Conservation (phyloP, 345 rosid species). For the Trapa incisa region DNA sequence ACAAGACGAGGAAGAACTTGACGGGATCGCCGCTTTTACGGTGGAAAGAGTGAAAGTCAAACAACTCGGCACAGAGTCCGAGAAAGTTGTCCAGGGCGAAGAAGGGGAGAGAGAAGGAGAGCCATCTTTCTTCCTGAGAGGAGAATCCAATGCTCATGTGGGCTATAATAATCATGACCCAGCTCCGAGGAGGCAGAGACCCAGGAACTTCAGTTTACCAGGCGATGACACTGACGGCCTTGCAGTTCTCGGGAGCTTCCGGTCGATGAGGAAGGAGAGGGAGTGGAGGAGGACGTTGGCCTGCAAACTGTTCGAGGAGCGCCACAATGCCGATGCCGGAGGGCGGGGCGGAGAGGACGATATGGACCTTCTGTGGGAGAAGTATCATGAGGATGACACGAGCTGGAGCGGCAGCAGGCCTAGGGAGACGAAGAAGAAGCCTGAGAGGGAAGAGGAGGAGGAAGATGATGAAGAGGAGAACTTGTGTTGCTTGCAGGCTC, state of each 20-base stretch:
- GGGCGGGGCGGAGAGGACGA: slow-evolving; percentile 35
- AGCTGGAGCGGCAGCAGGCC: slow-evolving; percentile 15
- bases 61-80: slow-evolving; percentile 20
- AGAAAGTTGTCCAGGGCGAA: slow-evolving; percentile 27
- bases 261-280: slow-evolving; percentile 73
- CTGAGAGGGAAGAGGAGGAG: slow-evolving; percentile 18
- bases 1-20: neutral
- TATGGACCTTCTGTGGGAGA: slow-evolving; percentile 83
- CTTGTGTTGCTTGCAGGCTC: slow-evolving; percentile 66
- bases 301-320: slow-evolving; percentile 70
- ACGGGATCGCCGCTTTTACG: slow-evolving; percentile 7
- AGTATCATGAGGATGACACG: slow-evolving; percentile 39
- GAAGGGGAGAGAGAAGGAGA: slow-evolving; percentile 20
- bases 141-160: slow-evolving; percentile 36
- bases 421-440: slow-evolving; percentile 14
- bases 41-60: slow-evolving; percentile 37
- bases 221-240: slow-evolving; percentile 4
- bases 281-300: slow-evolving; percentile 91
- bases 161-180: neutral
- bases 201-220: neutral
- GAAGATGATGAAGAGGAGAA: slow-evolving; percentile 31
- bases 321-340: slow-evolving; percentile 21
- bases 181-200: slow-evolving; percentile 7
- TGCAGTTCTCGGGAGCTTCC: slow-evolving; percentile 26
- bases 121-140: slow-evolving; percentile 4